Evolutionary conservation across 225 moss, liverwort and hornwort genomes (phyloP).

Genomic region (Pseudoscleropodium purum): DNA sequence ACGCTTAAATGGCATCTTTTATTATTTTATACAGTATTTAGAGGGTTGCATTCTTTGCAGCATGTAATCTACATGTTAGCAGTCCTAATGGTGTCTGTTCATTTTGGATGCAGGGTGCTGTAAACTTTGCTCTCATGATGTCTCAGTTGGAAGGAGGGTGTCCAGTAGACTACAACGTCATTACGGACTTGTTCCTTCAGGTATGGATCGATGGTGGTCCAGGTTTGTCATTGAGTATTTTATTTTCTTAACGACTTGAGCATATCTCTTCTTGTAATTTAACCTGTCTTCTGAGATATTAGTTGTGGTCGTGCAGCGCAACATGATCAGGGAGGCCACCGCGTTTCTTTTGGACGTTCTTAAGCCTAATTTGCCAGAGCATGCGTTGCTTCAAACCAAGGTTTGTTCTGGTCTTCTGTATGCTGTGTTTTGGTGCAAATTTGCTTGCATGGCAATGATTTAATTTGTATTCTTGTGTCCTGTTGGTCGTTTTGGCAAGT

Average conservation of each 20-base stretch:
- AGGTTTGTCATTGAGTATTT: not conserved
- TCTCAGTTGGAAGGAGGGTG: slow-evolving; percentile 94
- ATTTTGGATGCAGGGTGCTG: slow-evolving; percentile 74
- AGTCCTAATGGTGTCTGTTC: not conserved
- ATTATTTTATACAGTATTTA: not conserved
- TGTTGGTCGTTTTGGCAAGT: not conserved
- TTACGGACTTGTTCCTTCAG: slow-evolving; percentile 87
- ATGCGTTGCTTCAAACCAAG: slow-evolving; percentile 96
- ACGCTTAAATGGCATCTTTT: not conserved
- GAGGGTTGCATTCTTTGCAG: not conserved
- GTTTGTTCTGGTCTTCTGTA: slow-evolving; percentile 22
- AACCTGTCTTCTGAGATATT: not conserved
- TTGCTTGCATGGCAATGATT: not conserved
- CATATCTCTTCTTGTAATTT: not conserved
- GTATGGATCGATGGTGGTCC: slow-evolving; percentile 5
- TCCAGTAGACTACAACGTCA: slow-evolving; percentile 91
- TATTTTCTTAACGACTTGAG: not conserved
- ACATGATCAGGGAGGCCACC: slow-evolving; percentile 98
- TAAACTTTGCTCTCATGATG: slow-evolving; percentile 99
- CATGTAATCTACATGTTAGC: not conserved
- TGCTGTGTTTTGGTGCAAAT: not conserved
- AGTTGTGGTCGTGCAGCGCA: slow-evolving; percentile 65
- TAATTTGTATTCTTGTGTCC: not conserved
- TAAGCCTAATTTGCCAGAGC: slow-evolving; percentile 95
- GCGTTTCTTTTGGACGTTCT: slow-evolving; percentile 94